Conservation (phyloP, 805 yeast species). For the Candida andamanensis region DNA sequence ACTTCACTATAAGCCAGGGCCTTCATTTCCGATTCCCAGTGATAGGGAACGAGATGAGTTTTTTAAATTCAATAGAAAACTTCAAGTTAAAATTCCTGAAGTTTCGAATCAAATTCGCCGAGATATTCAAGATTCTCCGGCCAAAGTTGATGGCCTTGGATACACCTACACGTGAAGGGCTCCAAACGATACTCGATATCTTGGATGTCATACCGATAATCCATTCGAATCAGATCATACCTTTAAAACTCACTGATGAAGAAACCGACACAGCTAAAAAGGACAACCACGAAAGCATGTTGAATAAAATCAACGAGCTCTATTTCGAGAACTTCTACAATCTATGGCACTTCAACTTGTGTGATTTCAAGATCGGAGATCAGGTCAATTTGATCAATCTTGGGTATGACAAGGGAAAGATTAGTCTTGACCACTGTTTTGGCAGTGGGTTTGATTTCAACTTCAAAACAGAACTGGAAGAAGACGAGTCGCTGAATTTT, state of each 20-base stretch:
- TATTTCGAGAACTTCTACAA: conserved; percentile 63
- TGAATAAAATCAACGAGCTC: conserved; percentile 47
- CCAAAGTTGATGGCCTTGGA: conserved; percentile 40
- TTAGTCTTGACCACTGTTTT: conserved; percentile 44
- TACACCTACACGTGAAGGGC: conserved; percentile 35
- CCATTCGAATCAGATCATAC: conserved; percentile 36
- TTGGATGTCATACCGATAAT: conserved; percentile 58
- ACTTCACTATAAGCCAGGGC: conserved; percentile 68
- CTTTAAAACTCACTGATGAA: conserved; percentile 38
- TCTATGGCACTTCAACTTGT: conserved; percentile 72
- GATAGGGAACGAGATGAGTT: conserved; percentile 63
- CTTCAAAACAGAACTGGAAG: conserved; percentile 28
- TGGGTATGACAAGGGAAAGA: conserved; percentile 38
- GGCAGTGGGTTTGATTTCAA: conserved; percentile 63
- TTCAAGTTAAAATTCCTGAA: conserved; percentile 60
- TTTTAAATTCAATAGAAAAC: conserved; percentile 55
- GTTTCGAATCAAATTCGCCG: conserved; percentile 55
- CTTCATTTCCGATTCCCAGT: conserved; percentile 67
- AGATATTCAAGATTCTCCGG: conserved; percentile 58
- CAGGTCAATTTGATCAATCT: conserved; percentile 37
- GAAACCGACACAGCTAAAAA: conserved; percentile 27
- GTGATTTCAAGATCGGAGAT: conserved; percentile 40
- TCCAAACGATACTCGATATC: conserved; percentile 53
- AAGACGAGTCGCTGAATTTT: conserved; percentile 7
- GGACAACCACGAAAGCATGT: conserved; percentile 1